Conservation (phyloP, 192 early-diverging fungal species). For the Coemansia aciculifera region DNA sequence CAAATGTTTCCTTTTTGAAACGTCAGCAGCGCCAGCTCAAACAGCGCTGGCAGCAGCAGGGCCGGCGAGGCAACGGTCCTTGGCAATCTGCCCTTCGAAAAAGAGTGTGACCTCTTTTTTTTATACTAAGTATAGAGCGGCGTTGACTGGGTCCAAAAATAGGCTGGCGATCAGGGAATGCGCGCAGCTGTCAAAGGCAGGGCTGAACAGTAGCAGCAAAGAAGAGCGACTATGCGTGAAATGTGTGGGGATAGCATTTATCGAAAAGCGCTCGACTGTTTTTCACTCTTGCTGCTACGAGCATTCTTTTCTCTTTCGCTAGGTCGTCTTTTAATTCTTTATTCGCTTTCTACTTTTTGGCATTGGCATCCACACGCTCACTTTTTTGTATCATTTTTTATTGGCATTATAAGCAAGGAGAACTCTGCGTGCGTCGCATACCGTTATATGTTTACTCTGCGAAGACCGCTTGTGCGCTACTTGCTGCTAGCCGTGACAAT, state of each 20-base stretch:
- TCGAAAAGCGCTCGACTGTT: not conserved
- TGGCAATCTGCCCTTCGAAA: not conserved
- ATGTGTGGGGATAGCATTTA: not conserved
- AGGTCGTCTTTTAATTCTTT: not conserved
- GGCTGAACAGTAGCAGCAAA: not conserved
- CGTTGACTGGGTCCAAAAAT: conserved; percentile 2
- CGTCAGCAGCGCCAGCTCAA: conserved; percentile 7
- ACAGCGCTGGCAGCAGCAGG: conserved; percentile 2
- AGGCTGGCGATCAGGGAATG: conserved; percentile 1
- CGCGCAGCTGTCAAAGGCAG: not conserved
- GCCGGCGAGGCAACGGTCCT: not conserved
- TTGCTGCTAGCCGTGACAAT: conserved; percentile 28
- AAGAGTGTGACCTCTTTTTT: not conserved
- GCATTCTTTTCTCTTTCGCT: conserved; percentile 4
- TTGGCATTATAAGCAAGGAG: not conserved
- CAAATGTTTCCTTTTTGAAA: conserved; percentile 14
- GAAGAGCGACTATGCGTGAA: not conserved
- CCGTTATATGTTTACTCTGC: conserved; percentile 20
- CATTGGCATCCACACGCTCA: not conserved
- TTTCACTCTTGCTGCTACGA: not conserved
- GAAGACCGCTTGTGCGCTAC: conserved; percentile 43
- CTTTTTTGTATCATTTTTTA: not conserved
- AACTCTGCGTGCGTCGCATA: not conserved
- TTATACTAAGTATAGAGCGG: not conserved
- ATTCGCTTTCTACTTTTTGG: not conserved